Evolutionary conservation across 495 filamentous ascomycete genomes (phyloP).

Genomic region (Saxispiralis lemnorum): DNA sequence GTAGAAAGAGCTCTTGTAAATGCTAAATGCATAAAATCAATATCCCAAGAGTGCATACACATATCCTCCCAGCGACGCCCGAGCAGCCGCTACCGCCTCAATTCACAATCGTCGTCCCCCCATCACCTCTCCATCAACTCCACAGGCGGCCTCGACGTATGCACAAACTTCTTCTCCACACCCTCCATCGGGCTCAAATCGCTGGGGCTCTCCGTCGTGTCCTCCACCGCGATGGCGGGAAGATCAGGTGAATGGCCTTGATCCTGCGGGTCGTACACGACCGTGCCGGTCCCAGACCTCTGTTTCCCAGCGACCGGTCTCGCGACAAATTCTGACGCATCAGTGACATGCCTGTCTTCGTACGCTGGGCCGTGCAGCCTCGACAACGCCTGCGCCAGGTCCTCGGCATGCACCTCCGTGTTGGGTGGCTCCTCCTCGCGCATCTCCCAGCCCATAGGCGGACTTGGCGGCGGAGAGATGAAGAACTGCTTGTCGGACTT

Average conservation of each 20-base stretch:
- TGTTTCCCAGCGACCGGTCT: constrained; percentile 21
- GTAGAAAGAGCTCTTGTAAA: no score
- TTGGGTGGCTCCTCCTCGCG: constrained; percentile 82
- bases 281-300: constrained; percentile 43
- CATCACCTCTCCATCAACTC: constrained; percentile 51
- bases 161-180: constrained; percentile 37
- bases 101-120: no score
- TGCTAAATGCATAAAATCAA: no score
- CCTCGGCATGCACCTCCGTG: constrained; percentile 78
- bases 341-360: no score
- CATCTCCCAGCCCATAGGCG: constrained; percentile 86
- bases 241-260: constrained; percentile 60
- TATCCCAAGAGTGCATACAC: no score
- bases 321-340: no score
- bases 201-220: constrained; percentile 48
- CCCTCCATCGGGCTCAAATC: constrained; percentile 28
- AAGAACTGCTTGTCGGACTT: constrained; percentile 87
- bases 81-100: no score
- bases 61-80: no score
- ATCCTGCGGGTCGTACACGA: constrained; percentile 59
- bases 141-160: constrained; percentile 73
- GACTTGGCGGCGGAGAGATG: constrained; percentile 80
- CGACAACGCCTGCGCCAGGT: constrained; percentile 64
- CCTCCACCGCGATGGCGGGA: constrained; percentile 80
- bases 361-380: constrained; percentile 35